A percentile compares a stretch with the other conserved stretches of the same genome.
phyloP scores from a whole-genome alignment of 805 yeast genomes.

The Sporopachydermia quercuum region DNA sequence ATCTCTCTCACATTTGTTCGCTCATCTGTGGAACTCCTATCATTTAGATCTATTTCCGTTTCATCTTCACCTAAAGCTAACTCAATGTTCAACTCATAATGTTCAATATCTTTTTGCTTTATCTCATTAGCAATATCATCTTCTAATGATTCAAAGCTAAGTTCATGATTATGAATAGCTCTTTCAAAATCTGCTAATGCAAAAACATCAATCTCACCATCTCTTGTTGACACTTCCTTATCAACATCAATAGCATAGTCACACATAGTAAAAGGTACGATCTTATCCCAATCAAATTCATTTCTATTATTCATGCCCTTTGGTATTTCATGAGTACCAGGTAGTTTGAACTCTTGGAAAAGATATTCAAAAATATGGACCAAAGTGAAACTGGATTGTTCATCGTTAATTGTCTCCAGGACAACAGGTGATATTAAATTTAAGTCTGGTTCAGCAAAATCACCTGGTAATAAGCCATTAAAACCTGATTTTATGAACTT shows the following conservation, averaged over 20 bases:
- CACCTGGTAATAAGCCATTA: constrained; percentile 80
- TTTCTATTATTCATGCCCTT: constrained; percentile 64
- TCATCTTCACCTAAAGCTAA: constrained; percentile 2
- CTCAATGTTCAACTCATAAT: not conserved
- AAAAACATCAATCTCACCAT: constrained; percentile 1
- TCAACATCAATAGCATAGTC: not conserved
- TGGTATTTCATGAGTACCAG: constrained; percentile 31
- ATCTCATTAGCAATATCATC: not conserved
- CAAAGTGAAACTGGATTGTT: constrained; percentile 21
- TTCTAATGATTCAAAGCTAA: not conserved
- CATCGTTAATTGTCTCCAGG: constrained; percentile 15
- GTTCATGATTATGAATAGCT: not conserved
- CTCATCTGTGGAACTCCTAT: not conserved
- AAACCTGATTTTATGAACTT: constrained; percentile 65
- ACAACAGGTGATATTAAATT: too few relatives aligned
- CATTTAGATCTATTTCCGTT: constrained; percentile 10
- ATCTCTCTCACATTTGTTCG: not conserved
- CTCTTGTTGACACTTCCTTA: not conserved
- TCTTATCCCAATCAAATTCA: constrained; percentile 42
- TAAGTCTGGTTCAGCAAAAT: constrained; percentile 37
- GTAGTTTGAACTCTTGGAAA: constrained; percentile 1
- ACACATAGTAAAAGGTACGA: constrained; percentile 23
- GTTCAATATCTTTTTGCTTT: not conserved
- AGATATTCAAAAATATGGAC: not conserved
- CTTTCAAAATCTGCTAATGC: not conserved